Conservation (phyloP, 495 filamentous ascomycete species). For the Penicillium arizonense region DNA sequence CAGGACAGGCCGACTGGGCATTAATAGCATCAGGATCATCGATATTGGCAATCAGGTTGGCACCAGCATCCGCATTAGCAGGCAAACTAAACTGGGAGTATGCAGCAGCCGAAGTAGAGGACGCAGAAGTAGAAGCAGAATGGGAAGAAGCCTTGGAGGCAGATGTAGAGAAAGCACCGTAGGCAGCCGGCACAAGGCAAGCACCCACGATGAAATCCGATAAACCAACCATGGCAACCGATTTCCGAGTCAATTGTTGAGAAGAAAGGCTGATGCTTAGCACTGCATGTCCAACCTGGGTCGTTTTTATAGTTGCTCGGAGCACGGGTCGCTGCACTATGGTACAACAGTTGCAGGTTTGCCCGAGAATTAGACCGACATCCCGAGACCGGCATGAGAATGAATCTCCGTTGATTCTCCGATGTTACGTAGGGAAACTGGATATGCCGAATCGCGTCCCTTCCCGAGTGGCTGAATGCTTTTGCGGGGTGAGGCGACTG, state of each 20-base stretch:
- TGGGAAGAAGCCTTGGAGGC: constrained; percentile 9
- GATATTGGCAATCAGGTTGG: constrained; percentile 63
- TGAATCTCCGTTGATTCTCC: constrained; percentile 23
- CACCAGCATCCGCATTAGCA: constrained; percentile 53
- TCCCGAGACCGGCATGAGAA: constrained; percentile 9
- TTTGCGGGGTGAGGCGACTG: constrained; percentile 16
- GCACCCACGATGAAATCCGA: constrained; percentile 22
- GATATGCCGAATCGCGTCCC: background rate
- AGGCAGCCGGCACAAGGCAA: constrained; percentile 29
- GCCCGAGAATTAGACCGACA: constrained; percentile 2
- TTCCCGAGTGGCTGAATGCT: constrained; percentile 9
- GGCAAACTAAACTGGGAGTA: constrained; percentile 55
- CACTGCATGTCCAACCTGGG: background rate
- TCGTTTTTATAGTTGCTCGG: constrained; percentile 14
- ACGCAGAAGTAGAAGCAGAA: background rate
- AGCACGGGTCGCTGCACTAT: constrained; percentile 1
- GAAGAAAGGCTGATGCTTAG: background rate
- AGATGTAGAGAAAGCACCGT: constrained; percentile 21
- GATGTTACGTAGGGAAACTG: background rate
- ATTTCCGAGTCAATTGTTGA: constrained; percentile 1
- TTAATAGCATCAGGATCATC: constrained; percentile 68
- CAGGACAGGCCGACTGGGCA: constrained; percentile 66
- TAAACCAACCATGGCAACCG: constrained; percentile 28
- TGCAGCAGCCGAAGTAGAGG: background rate
- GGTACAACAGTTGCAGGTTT: background rate